These are phyloP conservation scores for Spathaspora arborariae DNA, from an alignment of 805 yeast species.

Conservation along the genomic window DNA sequence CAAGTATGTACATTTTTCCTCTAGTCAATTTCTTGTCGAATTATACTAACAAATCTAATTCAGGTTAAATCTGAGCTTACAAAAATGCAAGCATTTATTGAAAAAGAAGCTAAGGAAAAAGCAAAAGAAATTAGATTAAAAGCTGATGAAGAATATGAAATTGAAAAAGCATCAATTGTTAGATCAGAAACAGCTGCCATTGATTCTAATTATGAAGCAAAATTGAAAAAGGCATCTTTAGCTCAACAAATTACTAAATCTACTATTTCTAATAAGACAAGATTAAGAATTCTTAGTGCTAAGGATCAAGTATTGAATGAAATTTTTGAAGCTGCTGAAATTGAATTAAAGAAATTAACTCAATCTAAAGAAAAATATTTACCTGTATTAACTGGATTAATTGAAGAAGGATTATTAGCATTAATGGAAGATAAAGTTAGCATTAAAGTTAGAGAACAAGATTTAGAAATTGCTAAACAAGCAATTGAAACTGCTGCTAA, in stretches of 20 bases:
- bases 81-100: constrained; percentile 98
- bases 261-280: constrained; percentile 90
- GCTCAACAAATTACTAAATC: constrained; percentile 95
- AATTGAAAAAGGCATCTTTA: constrained; percentile 85
- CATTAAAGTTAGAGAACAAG: constrained; percentile 65
- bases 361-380: constrained; percentile 57
- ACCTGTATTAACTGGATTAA: constrained; percentile 67
- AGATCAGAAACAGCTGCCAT: constrained; percentile 88
- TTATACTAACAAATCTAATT: constrained; percentile 3
- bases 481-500: constrained; percentile 60
- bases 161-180: constrained; percentile 92
- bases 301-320: constrained; percentile 72
- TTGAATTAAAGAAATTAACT: constrained; percentile 56
- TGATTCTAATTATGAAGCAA: constrained; percentile 74
- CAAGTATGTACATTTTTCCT: constrained; percentile 10
- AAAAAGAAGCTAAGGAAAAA: constrained; percentile 98
- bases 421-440: constrained; percentile 68
- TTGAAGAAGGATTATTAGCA: constrained; percentile 70
- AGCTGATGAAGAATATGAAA: constrained; percentile 98
- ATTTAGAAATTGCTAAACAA: constrained; percentile 55
- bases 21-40: background rate
- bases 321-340: constrained; percentile 68
- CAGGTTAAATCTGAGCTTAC: constrained; percentile 92
- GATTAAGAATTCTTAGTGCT: constrained; percentile 83
- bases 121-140: constrained; percentile 93